Evolutionary conservation across 345 rosid genomes (phyloP), one percentile per base, ranked within the genome.

Genomic region (Odontarrhena argentea): DNA sequence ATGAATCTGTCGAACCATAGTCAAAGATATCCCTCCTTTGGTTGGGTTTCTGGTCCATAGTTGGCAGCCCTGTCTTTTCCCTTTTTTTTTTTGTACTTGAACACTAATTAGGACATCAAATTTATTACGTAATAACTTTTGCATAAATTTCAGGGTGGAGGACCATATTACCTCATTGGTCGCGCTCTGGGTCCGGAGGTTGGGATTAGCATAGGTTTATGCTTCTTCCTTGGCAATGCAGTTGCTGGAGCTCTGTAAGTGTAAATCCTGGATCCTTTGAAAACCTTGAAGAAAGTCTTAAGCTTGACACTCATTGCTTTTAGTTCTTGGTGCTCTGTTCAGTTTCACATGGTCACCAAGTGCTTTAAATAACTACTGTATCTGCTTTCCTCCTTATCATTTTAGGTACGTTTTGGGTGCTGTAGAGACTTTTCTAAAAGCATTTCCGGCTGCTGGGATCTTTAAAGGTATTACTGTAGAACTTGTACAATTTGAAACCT

Each of bases 101-200:
- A 55, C 42, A 47, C 32, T 47, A 46, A 13, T 55, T 32, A 54
- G 53, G 60, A 53, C 22, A 55, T 41, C 65, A 55, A 62, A 32
- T 47, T 47, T 25, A 38, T 40, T 47, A 24, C 24, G 45, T 35
- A 46, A 61, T 46, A 54, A 55, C 4, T 51, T 37, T 64, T 69
- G 60, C 30, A 18, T 35, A 30, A 55, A 53, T 65, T 46, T 52
- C 71, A 75, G 79, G 79, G 99, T 76, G 99, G 99, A 48, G 98
- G 99, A 22, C 99, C 99, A 58, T 95, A 95, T 77, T 95, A 95
- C 79, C 96, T 95, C 75, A 95, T 95, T 77, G 99, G 99, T 60
- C 99, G 99, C 50, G 98, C 99, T 58, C 90, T 95, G 83, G 99
- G 99, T 73, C 99, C 99, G 24, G 99, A 95, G 85, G 98, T 95